Base-by-base conservation (phyloP, 116 monocot species). In the Iris pallida region DNA sequence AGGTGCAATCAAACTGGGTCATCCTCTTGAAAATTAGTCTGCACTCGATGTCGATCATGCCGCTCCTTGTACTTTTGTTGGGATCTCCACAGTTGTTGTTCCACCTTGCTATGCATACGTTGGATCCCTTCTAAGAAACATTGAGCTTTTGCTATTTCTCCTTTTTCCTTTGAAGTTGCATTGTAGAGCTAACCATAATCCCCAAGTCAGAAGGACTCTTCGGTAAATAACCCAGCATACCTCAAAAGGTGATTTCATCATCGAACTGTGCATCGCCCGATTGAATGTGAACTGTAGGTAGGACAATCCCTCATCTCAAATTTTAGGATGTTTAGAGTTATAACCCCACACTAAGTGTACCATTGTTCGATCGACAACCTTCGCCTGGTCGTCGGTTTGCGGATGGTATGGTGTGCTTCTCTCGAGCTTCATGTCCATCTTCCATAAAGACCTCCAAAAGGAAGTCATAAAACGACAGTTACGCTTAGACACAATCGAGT, bases 361-460 rank as follows among this genome's bases (percentile, higher is more conserved):
- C 6, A 64, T 17, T 0, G 42, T 61, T 14, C 1, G 4, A 43
- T 11, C 42, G 6, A 61, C 61, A 5, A 61, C 42, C 16, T 64
- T 17, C 16, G 47, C 18, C 47, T 64, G 9, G 19, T 46, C 46
- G 18, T 47, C 45, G 17, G 64, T 64, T 42, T 47, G 45, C n/a
- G 64, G 46, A 17, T 8, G 47, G 14, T 47, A 64, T 17, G 47
- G 7, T 5, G 1, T 47, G 19, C 64, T 64, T 4, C 47, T 15
- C 15, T 64, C 18, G 7, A 47, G 18, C 11, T 48, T 70, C 0
- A 40, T 77, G 4, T 64, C 71, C 63, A 70, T 64, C 4, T 0
- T 4, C 55, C 47, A 64, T 0, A 77, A 14, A 0, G 30, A 19
- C 2, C 18, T 16, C 60, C 60, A 75, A 61, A 75, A 68, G 0